These are phyloP conservation scores for Croton setiger DNA, from an alignment of 441 rosid genomes.

Conservation along the genomic window DNA sequence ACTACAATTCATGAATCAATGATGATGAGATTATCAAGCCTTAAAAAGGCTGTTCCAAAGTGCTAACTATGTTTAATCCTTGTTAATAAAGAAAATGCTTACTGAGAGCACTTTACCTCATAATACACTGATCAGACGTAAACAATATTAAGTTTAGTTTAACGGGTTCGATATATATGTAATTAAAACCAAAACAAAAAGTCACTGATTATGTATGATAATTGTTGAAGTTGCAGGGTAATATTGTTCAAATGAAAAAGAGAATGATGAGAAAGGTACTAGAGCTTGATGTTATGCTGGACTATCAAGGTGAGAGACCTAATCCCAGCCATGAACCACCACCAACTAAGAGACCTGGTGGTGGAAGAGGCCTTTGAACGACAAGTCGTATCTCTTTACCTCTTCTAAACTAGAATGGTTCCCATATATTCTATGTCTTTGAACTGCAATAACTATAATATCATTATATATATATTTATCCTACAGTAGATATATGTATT, in stretches of 20 bases:
- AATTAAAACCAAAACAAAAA: too few relatives aligned
- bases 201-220: neutral
- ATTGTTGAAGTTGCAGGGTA: constrained; percentile 7
- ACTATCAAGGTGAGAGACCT: constrained; percentile 35
- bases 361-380: neutral
- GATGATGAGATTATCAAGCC: neutral
- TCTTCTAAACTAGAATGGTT: neutral
- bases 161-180: too few relatives aligned
- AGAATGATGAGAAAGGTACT: constrained; percentile 28
- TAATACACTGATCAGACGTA: too few relatives aligned
- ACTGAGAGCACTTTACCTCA: too few relatives aligned
- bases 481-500: too few relatives aligned
- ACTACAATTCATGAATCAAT: neutral
- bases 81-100: too few relatives aligned
- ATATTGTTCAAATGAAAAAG: constrained; percentile 14
- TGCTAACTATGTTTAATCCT: too few relatives aligned
- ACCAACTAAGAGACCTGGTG: constrained; percentile 13
- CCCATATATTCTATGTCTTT: neutral
- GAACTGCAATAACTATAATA: neutral
- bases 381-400: too few relatives aligned
- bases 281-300: constrained; percentile 26
- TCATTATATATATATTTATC: too few relatives aligned
- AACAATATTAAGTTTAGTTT: too few relatives aligned
- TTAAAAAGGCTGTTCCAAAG: neutral
- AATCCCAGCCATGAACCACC: constrained; percentile 43